phyloP scores from a whole-genome alignment of 2,329 filamentous ascomycete species.

The Stachybotrys elegans region DNA sequence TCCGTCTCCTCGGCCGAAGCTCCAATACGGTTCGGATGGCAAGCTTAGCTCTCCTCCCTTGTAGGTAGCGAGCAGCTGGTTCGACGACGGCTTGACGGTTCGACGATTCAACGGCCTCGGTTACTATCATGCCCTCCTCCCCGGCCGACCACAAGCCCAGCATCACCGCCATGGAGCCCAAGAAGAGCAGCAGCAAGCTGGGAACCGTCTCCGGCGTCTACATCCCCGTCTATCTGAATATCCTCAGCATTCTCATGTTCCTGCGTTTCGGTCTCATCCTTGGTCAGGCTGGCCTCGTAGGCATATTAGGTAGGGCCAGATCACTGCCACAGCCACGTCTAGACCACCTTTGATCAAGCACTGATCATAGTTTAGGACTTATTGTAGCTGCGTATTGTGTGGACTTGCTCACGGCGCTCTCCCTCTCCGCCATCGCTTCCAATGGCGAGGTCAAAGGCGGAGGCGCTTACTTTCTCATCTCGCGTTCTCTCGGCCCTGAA shows the following conservation, averaged over 20 bases:
- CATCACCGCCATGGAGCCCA: constrained; percentile 24
- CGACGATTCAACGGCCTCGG: background rate
- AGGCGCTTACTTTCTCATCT: constrained; percentile 85
- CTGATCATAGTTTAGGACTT: constrained; percentile 46
- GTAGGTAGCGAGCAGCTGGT: no score
- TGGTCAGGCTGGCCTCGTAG: constrained; percentile 72
- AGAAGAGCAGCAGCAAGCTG: constrained; percentile 53
- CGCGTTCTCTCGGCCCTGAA: constrained; percentile 77
- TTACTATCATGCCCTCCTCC: background rate
- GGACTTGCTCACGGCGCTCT: constrained; percentile 79
- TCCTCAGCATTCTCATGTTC: constrained; percentile 89
- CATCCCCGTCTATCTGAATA: constrained; percentile 83
- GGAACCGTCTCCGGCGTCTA: constrained; percentile 76
- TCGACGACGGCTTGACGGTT: background rate
- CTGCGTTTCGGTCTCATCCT: constrained; percentile 81
- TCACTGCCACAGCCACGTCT: background rate
- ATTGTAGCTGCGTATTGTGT: constrained; percentile 73
- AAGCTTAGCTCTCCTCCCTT: no score
- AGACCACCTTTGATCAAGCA: background rate
- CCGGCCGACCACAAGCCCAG: background rate
- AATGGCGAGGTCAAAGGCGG: constrained; percentile 86
- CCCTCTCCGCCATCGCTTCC: constrained; percentile 81
- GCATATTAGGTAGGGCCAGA: constrained; percentile 64
- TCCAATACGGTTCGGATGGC: no score
- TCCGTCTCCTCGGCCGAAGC: no score